Percentiles rank a stretch among this genome's conserved stretches.
phyloP scores from a whole-genome alignment of 108 stramenopile species.

The Aurantiochytrium sp. region DNA sequence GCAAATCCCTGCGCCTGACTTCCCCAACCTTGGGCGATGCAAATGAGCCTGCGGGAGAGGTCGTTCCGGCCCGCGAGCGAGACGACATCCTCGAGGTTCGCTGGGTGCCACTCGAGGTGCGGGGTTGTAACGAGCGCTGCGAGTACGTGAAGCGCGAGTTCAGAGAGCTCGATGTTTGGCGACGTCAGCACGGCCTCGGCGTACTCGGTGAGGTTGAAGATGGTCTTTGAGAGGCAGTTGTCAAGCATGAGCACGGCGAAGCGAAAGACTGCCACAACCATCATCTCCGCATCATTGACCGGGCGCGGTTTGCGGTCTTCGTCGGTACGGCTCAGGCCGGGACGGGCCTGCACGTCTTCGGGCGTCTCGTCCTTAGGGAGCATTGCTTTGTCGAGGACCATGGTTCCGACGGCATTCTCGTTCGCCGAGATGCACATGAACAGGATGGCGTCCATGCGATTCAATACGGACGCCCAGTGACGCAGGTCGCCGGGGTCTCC shows the following conservation, averaged over 20 bases:
- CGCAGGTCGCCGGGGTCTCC: neutral
- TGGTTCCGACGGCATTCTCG: neutral
- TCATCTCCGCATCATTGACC: neutral
- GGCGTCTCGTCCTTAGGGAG: neutral
- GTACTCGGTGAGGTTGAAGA: neutral
- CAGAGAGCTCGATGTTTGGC: neutral
- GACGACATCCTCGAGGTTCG: neutral
- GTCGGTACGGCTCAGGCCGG: neutral
- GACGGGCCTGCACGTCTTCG: neutral
- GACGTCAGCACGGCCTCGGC: neutral
- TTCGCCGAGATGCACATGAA: neutral
- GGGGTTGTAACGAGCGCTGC: neutral
- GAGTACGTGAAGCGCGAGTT: neutral
- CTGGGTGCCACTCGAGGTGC: neutral
- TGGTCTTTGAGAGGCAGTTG: neutral
- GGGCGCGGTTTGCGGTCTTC: neutral
- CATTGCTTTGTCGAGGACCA: neutral
- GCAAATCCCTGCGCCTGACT: conserved; percentile 16
- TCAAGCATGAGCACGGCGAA: neutral
- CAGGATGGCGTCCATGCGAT: neutral
- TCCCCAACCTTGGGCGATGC: neutral
- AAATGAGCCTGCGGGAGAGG: neutral
- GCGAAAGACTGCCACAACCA: neutral
- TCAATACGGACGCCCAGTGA: neutral
- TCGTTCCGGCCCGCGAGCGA: neutral